Percentiles rank a stretch among this genome's conserved stretches.
Evolutionary conservation across 371 early-diverging fungal species (phyloP).

Genomic region (Mucor indicus): DNA sequence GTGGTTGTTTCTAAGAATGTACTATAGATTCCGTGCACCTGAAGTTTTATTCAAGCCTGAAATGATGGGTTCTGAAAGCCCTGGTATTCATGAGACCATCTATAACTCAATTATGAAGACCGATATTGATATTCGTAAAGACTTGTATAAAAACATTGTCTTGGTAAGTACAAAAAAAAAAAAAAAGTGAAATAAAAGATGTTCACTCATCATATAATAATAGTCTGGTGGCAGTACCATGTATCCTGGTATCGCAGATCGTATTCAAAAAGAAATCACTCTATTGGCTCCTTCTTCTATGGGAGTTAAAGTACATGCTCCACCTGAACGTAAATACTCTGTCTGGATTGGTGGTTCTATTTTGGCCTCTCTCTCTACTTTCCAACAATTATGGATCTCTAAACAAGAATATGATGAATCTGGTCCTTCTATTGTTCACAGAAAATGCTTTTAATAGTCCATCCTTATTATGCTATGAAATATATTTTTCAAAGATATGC

Average conservation of each 20-base stretch:
- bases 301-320: slow-evolving; percentile 99
- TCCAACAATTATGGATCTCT: slow-evolving; percentile 98
- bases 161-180: no score
- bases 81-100: slow-evolving; percentile 94
- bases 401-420: slow-evolving; percentile 97
- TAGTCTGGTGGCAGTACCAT: slow-evolving; percentile 81
- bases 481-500: slow-evolving; percentile 5
- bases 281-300: slow-evolving; percentile 96
- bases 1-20: no score
- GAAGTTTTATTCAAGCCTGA: slow-evolving; percentile 99
- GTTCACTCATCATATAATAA: no score
- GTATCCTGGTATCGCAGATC: slow-evolving; percentile 96
- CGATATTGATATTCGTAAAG: slow-evolving; percentile 98
- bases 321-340: slow-evolving; percentile 99
- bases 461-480: no score
- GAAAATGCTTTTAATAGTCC: slow-evolving; percentile 99
- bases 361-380: slow-evolving; percentile 97
- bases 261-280: slow-evolving; percentile 98
- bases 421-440: slow-evolving; percentile 96
- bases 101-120: slow-evolving; percentile 98
- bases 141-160: slow-evolving; percentile 95
- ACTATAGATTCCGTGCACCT: slow-evolving; percentile 97
- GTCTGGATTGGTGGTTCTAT: slow-evolving; percentile 99
- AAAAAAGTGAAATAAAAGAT: no score
- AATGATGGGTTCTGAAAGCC: slow-evolving; percentile 86